These are phyloP conservation scores for Epichloe aotearoae DNA, from an alignment of 2,329 filamentous ascomycete genomes.

Conservation along the genomic window DNA sequence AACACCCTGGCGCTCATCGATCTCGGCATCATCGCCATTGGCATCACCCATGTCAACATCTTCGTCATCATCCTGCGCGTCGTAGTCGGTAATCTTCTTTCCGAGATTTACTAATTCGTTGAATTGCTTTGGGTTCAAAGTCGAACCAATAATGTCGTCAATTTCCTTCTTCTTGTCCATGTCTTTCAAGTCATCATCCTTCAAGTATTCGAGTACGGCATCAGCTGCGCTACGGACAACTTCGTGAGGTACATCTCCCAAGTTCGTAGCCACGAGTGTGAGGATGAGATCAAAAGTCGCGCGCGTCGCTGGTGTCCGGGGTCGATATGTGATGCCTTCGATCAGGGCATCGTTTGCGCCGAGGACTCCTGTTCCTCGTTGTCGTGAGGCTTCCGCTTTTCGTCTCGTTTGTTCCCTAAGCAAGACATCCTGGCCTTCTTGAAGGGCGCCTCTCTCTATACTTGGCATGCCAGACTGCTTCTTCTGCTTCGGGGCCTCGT, in stretches of 20 bases:
- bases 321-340: conserved; percentile 84
- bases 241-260: conserved; percentile 87
- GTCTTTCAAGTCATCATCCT: conserved; percentile 92
- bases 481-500: conserved; percentile 69
- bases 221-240: conserved; percentile 90
- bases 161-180: conserved; percentile 97
- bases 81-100: conserved; percentile 98
- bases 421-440: conserved; percentile 73
- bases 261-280: conserved; percentile 72
- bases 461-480: conserved; percentile 55
- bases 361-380: conserved; percentile 63
- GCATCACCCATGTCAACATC: conserved; percentile 60
- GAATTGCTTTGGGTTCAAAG: conserved; percentile 78
- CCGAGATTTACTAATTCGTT: conserved; percentile 92
- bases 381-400: conserved; percentile 57
- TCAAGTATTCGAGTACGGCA: conserved; percentile 77
- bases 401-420: conserved; percentile 76
- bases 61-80: conserved; percentile 91
- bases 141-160: conserved; percentile 79
- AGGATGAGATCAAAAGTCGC: conserved; percentile 91
- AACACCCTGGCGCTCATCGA: conserved; percentile 91
- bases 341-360: conserved; percentile 76
- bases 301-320: conserved; percentile 79
- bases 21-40: conserved; percentile 55
- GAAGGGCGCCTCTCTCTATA: conserved; percentile 60